Conservation (phyloP, 805 yeast species). For the Pichia manshurica region DNA sequence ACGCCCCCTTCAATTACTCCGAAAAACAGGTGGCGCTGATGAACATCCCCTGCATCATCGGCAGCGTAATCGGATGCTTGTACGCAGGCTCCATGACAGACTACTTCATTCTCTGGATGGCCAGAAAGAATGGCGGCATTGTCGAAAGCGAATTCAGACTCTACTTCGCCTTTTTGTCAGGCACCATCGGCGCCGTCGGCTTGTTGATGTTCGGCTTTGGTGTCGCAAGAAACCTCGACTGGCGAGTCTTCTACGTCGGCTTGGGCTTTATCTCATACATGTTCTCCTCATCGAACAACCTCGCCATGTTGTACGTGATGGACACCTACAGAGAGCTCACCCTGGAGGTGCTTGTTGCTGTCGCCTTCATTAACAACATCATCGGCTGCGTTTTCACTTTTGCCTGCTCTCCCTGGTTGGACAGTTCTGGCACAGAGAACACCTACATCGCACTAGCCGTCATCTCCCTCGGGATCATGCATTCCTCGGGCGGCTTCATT, state of each 20-base stretch:
- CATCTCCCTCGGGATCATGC: slow-evolving; percentile 49
- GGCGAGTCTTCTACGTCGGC: slow-evolving; percentile 54
- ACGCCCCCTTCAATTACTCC: slow-evolving; percentile 59
- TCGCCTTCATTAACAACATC: slow-evolving; percentile 54
- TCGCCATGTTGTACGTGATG: slow-evolving; percentile 60
- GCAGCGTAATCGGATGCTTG: slow-evolving; percentile 59
- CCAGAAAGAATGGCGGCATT: slow-evolving; percentile 52
- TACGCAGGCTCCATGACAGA: slow-evolving; percentile 63
- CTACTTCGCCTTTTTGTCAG: slow-evolving; percentile 51
- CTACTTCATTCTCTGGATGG: slow-evolving; percentile 59
- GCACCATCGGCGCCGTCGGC: slow-evolving; percentile 55
- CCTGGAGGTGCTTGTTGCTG: slow-evolving; percentile 62
- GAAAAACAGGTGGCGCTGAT: slow-evolving; percentile 63
- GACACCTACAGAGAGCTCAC: slow-evolving; percentile 63
- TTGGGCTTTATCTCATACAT: slow-evolving; percentile 61
- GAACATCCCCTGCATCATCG: slow-evolving; percentile 68
- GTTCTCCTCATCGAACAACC: slow-evolving; percentile 64
- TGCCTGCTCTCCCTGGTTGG: slow-evolving; percentile 60
- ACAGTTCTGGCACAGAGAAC: slow-evolving; percentile 48
- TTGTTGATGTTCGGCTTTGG: slow-evolving; percentile 63
- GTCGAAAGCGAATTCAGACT: slow-evolving; percentile 62
- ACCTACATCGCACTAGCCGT: slow-evolving; percentile 60
- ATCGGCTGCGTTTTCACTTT: slow-evolving; percentile 63
- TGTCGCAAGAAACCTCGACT: slow-evolving; percentile 43
- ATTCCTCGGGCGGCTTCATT: slow-evolving; percentile 49